Percentiles rank a stretch among this genome's conserved stretches.
Conservation (phyloP, 176 grass and related monocot genomes). For the Zoysia pacifica region DNA sequence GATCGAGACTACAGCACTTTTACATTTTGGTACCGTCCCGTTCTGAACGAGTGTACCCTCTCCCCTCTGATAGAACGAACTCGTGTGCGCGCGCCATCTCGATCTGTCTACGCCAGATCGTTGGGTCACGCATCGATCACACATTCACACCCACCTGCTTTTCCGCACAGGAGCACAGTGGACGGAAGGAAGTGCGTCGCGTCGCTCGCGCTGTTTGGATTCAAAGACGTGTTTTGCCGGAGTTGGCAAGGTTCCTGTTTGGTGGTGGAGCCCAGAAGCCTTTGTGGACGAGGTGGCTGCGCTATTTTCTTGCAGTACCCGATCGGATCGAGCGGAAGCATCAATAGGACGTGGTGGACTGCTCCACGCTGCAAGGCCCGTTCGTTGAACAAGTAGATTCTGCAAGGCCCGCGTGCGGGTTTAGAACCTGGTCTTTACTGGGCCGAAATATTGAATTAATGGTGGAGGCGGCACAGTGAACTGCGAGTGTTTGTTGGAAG, state of each 20-base stretch:
- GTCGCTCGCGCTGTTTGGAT: conserved; percentile 12
- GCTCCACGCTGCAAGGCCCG: not conserved
- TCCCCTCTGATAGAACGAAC: not conserved
- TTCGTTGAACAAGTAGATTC: not conserved
- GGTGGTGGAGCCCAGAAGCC: not conserved
- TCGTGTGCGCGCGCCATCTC: not conserved
- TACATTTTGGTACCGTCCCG: too few relatives aligned
- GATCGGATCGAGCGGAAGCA: not conserved
- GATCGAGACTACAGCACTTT: too few relatives aligned
- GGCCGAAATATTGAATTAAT: not conserved
- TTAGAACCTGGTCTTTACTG: not conserved
- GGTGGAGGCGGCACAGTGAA: too few relatives aligned
- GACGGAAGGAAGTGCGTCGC: conserved; percentile 5
- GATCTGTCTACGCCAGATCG: not conserved
- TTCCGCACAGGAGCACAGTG: conserved; percentile 21
- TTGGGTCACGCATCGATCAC: conserved; percentile 9
- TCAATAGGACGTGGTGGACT: not conserved
- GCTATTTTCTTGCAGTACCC: not conserved
- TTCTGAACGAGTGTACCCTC: not conserved
- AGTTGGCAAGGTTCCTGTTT: conserved; percentile 4
- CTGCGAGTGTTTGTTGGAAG: too few relatives aligned
- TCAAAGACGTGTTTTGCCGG: conserved; percentile 26
- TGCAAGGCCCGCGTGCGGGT: not conserved
- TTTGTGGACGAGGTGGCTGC: not conserved
- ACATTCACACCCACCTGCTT: not conserved